Evolutionary conservation across 257 asterid genomes (phyloP), one percentile per base, ranked within the genome.

Genomic region (Capsicum pubescens): DNA sequence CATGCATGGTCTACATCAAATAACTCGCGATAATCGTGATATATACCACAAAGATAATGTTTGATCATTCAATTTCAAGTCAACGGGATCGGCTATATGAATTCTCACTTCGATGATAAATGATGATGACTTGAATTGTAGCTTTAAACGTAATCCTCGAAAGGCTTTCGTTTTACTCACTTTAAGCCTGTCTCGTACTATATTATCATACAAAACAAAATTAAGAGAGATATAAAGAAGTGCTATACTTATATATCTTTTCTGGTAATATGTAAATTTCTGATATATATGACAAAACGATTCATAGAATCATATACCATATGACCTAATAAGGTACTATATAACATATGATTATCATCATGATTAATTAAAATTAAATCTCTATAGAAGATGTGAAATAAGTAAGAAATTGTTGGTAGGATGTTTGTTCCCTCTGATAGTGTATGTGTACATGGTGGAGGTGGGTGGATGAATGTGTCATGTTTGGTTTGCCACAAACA

Each of bases 401-500:
- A 76, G 46, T 19, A 74, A 0, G 44, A 77, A 13, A 77, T 17
- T 77, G 21, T 21, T 54, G 61, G 21, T 72, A 19, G 60, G 60
- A 74, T 52, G 21, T 77, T n/a, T 26, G 48, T 26, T 26, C 26
- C 81, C 48, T 77, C 26, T 26, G 12, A 76, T 21, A 52, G 81
- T 8, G 61, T 54, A 52, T 76, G 81, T 8, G 61, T 54, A 52
- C 32, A 26, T 76, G 48, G 48, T 77, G 81, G 81, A 61, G 61
- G 81, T 21, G 81, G 63, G 64, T 52, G 81, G 81, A 54, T 8
- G 19, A 77, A 19, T 77, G 64, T 54, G 64, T 54, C 81, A 77
- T 77, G 64, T 77, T 54, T 77, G 81, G 81, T 77, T 54, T 77
- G 64, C 64, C 81, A 77, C 81, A 26, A 26, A 14, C 63, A 77